phyloP scores from a whole-genome alignment of 805 yeast genomes.

The Metschnikowia proteae region DNA sequence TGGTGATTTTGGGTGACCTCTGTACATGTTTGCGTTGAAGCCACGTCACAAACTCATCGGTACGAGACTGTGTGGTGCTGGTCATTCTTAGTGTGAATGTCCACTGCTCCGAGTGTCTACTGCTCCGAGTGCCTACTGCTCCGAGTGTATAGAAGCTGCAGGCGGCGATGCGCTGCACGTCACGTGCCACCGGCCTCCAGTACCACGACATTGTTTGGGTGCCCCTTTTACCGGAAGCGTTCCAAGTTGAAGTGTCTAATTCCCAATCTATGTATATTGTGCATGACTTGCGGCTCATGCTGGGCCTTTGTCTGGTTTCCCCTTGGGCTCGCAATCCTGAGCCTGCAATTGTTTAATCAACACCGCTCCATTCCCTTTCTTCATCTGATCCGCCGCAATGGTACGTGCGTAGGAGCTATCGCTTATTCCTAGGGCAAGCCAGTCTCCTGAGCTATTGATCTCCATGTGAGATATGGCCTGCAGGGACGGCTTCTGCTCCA shows the following conservation, averaged over 20 bases:
- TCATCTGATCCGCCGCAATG: not conserved
- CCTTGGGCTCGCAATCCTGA: slow-evolving; percentile 11
- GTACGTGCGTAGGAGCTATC: slow-evolving; percentile 12
- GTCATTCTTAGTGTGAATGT: not conserved
- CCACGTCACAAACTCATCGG: slow-evolving; percentile 28
- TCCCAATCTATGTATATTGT: not conserved
- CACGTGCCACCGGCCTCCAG: not conserved
- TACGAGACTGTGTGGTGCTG: slow-evolving; percentile 3
- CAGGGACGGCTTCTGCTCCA: slow-evolving; percentile 3
- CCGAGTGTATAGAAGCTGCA: not conserved
- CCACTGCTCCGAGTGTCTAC: too few species aligned
- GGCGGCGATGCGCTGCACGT: slow-evolving; percentile 2
- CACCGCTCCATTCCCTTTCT: slow-evolving; percentile 1
- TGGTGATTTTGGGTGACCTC: slow-evolving; percentile 53
- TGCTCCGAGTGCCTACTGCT: too few species aligned
- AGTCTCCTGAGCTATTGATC: slow-evolving; percentile 11
- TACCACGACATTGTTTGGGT: too few species aligned
- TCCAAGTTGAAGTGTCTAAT: too few species aligned
- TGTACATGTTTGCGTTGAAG: slow-evolving; percentile 31
- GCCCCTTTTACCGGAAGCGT: too few species aligned
- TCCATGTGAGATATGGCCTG: slow-evolving; percentile 16
- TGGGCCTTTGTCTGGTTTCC: not conserved
- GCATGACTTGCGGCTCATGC: not conserved
- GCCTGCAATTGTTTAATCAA: slow-evolving; percentile 10
- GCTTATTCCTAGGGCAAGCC: slow-evolving; percentile 13